Evolutionary conservation across 2,329 filamentous ascomycete species (phyloP), one percentile per base, ranked within the genome.

Genomic region (Cytospora paraplurivora): DNA sequence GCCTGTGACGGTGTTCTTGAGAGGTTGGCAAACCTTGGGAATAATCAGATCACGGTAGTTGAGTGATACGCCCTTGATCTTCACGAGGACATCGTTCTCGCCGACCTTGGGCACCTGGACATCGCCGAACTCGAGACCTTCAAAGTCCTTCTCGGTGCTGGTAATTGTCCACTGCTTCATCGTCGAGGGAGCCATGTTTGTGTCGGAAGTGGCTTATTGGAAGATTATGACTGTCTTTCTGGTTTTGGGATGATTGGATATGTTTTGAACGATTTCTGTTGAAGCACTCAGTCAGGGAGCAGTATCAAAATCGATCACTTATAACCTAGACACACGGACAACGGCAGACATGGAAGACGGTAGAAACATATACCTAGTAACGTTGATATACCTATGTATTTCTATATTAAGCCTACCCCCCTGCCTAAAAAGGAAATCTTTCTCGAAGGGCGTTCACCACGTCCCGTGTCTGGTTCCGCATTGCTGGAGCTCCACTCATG

Each of bases 1-100:
- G 19, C 27, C 0, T 17, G 15, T 19, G 10, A 11, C 4, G 15
- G 7, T 12, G 49, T 47, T 6, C 3, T 5, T 49, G 11, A 32
- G 32, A 12, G 8, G 33, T 6, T 8, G 10, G 57, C 59, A 50
- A 63, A 72, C 75, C 69, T 71, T 71, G 34, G 81, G 77, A 59
- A 85, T 82, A 67, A 81, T 76, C 57, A 84, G 74, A 67, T 85
- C 82, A 61, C 82, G 82, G 71, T 80, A 85, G 75, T 85, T 85
- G 57, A 85, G 77, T 34, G 82, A 82, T 7, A 78, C 82, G 15
- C 78, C 81, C 57, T 78, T 76, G 33, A 85, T 79, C 74, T 88
- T 89, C 69, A 93, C 86, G 38, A 93, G 81, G 7, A 92, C 88
- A 33, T 93, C 86, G 66, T 84, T 84, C 61, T 92, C 88, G 54